phyloP scores from a whole-genome alignment of 768 basidiomycete genomes.

The Psilocybe sp. region DNA sequence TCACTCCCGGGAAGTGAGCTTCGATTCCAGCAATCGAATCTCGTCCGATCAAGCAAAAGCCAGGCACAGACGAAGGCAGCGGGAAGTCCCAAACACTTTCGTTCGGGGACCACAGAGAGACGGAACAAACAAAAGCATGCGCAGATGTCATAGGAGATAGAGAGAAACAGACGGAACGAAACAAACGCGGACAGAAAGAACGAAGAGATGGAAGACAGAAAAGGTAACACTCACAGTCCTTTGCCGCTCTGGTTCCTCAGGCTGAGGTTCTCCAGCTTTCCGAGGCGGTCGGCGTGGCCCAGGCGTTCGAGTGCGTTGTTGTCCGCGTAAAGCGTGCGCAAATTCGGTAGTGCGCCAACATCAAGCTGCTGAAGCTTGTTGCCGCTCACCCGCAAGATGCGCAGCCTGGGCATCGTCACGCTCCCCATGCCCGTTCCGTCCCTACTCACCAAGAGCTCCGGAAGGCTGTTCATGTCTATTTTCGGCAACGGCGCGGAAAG shows the following conservation, averaged over 20 bases:
- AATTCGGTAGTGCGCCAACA: conserved; percentile 56
- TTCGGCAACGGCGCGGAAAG: background rate
- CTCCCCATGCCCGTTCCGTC: conserved; percentile 47
- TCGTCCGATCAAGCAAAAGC: too few species aligned
- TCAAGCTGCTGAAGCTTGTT: conserved; percentile 74
- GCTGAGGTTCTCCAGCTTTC: conserved; percentile 85
- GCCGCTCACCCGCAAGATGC: conserved; percentile 81
- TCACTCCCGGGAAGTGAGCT: too few species aligned
- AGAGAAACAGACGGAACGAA: too few species aligned
- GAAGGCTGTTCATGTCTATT: conserved; percentile 14
- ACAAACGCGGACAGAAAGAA: too few species aligned
- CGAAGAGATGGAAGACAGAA: conserved; percentile 3
- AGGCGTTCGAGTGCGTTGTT: conserved; percentile 63
- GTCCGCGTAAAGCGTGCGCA: conserved; percentile 93
- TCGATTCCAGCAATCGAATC: too few species aligned
- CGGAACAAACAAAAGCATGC: too few species aligned
- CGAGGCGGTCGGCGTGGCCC: conserved; percentile 51
- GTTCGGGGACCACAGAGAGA: too few species aligned
- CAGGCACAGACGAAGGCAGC: too few species aligned
- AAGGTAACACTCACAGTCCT: conserved; percentile 59
- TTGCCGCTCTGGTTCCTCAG: conserved; percentile 83
- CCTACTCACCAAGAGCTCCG: background rate
- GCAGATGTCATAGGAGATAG: too few species aligned
- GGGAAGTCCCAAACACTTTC: too few species aligned
- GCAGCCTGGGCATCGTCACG: conserved; percentile 61